These are phyloP conservation scores for Agaricus subrufescens DNA, from an alignment of 768 basidiomycete genomes.

Conservation along the genomic window DNA sequence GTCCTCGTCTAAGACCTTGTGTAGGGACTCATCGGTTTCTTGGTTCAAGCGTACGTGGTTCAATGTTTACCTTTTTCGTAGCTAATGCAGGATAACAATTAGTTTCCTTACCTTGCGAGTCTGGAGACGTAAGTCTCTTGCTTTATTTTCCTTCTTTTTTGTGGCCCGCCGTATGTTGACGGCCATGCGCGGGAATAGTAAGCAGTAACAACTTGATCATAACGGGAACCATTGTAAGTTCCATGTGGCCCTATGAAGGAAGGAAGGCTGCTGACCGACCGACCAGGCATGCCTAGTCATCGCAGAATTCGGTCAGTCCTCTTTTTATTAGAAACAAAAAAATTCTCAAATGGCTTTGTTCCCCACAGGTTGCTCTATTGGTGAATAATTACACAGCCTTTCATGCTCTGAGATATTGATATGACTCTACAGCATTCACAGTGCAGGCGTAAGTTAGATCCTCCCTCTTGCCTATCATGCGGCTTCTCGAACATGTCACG, in stretches of 20 bases:
- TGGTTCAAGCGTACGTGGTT: slow-evolving; percentile 44
- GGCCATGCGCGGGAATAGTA: slow-evolving; percentile 25
- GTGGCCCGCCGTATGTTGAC: neutral
- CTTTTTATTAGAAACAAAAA: neutral
- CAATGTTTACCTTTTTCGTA: neutral
- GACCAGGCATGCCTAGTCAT: slow-evolving; percentile 37
- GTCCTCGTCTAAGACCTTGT: neutral
- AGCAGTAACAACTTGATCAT: slow-evolving; percentile 43
- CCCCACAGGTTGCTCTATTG: slow-evolving; percentile 33
- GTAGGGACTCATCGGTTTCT: slow-evolving; percentile 49
- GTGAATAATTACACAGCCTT: slow-evolving; percentile 21
- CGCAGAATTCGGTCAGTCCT: slow-evolving; percentile 43
- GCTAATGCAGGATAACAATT: neutral
- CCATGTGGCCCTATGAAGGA: neutral
- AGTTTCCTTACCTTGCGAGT: slow-evolving; percentile 41
- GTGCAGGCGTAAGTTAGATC: slow-evolving; percentile 35
- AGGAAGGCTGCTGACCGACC: neutral
- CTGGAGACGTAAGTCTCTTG: slow-evolving; percentile 33
- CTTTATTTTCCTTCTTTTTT: neutral
- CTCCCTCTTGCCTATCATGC: neutral
- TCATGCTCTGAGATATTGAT: slow-evolving; percentile 3
- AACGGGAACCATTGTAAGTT: slow-evolving; percentile 36
- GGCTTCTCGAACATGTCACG: neutral
- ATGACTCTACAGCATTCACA: slow-evolving; percentile 34
- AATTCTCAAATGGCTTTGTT: neutral